phyloP scores from a whole-genome alignment of 2,329 filamentous ascomycete species.

The Cercospora sp. region DNA sequence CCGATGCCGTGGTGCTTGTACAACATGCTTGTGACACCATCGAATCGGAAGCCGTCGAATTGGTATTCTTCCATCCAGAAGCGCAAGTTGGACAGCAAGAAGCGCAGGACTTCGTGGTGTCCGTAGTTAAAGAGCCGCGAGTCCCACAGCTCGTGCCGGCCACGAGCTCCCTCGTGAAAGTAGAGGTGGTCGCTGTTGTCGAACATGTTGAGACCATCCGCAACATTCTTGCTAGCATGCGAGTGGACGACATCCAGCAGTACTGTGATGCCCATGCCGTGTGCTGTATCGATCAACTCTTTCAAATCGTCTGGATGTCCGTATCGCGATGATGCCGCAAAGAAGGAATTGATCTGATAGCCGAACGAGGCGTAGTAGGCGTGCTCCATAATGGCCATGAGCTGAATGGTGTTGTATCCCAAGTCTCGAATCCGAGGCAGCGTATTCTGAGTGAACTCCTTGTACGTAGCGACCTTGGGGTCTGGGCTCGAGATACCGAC shows the following conservation, averaged over 20 bases:
- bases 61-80: slow-evolving; percentile 99
- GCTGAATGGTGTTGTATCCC: slow-evolving; percentile 95
- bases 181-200: slow-evolving; percentile 94
- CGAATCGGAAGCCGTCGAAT: slow-evolving; percentile 97
- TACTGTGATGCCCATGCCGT: slow-evolving; percentile 85
- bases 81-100: slow-evolving; percentile 88
- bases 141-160: slow-evolving; percentile 91
- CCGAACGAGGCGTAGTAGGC: slow-evolving; percentile 99
- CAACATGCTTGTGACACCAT: slow-evolving; percentile 98
- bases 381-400: slow-evolving; percentile 99
- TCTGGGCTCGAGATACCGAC: slow-evolving; percentile 96
- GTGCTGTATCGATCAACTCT: slow-evolving; percentile 92
- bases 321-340: slow-evolving; percentile 93
- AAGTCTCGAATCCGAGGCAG: slow-evolving; percentile 85
- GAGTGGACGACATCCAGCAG: slow-evolving; percentile 96
- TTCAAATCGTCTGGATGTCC: slow-evolving; percentile 92
- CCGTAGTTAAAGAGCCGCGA: slow-evolving; percentile 97
- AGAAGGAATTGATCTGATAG: slow-evolving; percentile 99
- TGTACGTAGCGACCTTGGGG: slow-evolving; percentile 85
- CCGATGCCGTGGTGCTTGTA: slow-evolving; percentile 95
- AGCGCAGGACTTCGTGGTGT: slow-evolving; percentile 89
- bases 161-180: slow-evolving; percentile 84
- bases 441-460: slow-evolving; percentile 92
- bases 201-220: slow-evolving; percentile 93
- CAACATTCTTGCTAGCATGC: slow-evolving; percentile 94